Base-by-base conservation (phyloP, 139 green algal species). In the Picochlorum sp. region DNA sequence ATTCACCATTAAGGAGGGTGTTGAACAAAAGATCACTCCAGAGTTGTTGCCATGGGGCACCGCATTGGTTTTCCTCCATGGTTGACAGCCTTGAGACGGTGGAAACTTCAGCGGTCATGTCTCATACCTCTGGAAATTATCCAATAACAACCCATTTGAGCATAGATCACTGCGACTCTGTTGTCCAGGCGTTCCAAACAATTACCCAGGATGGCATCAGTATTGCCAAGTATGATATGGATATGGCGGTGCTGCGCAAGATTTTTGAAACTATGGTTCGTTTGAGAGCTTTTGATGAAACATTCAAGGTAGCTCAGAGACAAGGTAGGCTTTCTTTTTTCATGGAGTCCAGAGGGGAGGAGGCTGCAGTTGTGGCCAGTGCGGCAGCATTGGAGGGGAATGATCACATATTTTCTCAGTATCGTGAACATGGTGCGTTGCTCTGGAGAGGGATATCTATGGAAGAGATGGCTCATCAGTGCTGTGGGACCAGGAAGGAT, bases 241-340 rank as follows among this genome's bases (percentile, higher is more conserved):
- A 54, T 20, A 10, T 13, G 6, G 16, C 47, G 18, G 16, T 54
- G 47, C 47, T 54, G 11, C 41, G 79, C 3, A 34, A 18, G 4
- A 82, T 90, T 49, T 89, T 89, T 69, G 6, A 56, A 7, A 74
- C 54, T 44, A 93, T 93, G 85, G 71, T 84, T 8, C 65, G 20
- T 0, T 65, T 89, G 59, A 83, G 89, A 56, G 83, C 74, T 7
- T 86, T 95, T 75, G 91, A 97, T 76, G 80, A 69, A 1, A 65
- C 97, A 0, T 96, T 95, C 61, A 96, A 95, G 50, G 90, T 96
- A 54, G 85, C 91, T n/a, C 91, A 97, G 77, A 66, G 91, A 6
- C 91, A 97, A 86, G 89, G 89, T 14, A 82, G 91, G 37, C 92
- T 96, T 61, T 92, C 81, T 3, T 97, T 97, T 74, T 97, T 95